Percentiles rank a stretch among this genome's conserved stretches.
These are phyloP conservation scores for Fraxinus platypoda DNA, from an alignment of 305 asterid genomes.

Conservation along the genomic window DNA sequence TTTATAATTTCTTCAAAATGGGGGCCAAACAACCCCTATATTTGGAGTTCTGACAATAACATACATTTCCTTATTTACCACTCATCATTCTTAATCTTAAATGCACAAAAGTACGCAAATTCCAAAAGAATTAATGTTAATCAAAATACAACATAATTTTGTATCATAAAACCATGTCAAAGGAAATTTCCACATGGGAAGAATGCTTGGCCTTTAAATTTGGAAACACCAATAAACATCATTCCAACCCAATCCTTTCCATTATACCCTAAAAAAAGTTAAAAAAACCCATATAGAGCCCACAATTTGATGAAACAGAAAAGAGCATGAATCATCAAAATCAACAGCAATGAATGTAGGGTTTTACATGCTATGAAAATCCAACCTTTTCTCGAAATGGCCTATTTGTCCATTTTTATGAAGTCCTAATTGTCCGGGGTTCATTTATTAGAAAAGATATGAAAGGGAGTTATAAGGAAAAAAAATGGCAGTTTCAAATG, in stretches of 20 bases:
- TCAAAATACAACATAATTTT: not conserved
- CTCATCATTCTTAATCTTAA: not conserved
- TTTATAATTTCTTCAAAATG: too few species aligned
- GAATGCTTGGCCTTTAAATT: not conserved
- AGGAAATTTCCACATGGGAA: not conserved
- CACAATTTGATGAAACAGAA: not conserved
- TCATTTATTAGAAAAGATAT: not conserved
- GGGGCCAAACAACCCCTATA: not conserved
- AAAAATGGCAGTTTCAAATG: not conserved
- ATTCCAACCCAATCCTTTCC: not conserved
- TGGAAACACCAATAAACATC: not conserved
- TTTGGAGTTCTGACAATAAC: not conserved
- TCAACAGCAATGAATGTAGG: not conserved
- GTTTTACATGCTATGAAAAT: not conserved
- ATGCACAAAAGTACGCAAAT: not conserved
- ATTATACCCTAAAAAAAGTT: not conserved
- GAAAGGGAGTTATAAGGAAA: not conserved
- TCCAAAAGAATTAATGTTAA: not conserved
- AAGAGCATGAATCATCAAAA: not conserved
- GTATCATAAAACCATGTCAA: not conserved
- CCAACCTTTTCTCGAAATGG: not conserved
- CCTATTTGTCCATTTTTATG: not conserved
- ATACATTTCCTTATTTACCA: not conserved
- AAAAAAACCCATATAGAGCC: not conserved
- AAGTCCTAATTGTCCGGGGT: not conserved